Percentiles rank a stretch among this genome's conserved stretches.
These are phyloP conservation scores for Amylostereum areolatum DNA, from an alignment of 1,284 basidiomycete species.

Conservation along the genomic window DNA sequence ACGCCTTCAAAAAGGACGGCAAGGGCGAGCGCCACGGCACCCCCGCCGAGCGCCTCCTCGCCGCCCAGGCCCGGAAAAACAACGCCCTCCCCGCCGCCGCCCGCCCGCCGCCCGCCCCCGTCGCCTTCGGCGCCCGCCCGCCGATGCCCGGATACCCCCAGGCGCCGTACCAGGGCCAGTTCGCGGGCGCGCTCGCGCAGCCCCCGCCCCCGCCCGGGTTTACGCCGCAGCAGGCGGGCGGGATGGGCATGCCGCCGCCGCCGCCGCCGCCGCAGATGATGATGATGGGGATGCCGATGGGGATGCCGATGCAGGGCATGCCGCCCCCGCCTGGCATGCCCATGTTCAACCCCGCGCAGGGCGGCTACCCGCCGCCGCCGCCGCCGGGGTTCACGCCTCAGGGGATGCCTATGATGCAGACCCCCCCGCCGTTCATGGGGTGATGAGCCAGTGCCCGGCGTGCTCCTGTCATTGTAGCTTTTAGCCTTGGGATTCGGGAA, in stretches of 20 bases:
- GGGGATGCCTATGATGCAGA: constrained; percentile 29
- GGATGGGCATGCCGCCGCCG: constrained; percentile 35
- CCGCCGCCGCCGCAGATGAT: constrained; percentile 17
- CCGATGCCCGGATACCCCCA: constrained; percentile 55
- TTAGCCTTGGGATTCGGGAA: no score
- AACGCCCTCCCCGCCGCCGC: constrained; percentile 76
- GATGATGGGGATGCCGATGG: constrained; percentile 39
- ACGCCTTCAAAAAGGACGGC: constrained; percentile 98
- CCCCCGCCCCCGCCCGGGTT: constrained; percentile 63
- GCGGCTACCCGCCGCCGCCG: constrained; percentile 48
- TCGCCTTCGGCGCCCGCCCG: constrained; percentile 58
- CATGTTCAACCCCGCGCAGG: constrained; percentile 36
- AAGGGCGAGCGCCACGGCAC: constrained; percentile 98
- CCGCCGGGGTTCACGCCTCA: constrained; percentile 50
- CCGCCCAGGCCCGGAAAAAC: constrained; percentile 93
- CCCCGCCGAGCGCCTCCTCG: constrained; percentile 89
- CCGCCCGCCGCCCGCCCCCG: constrained; percentile 63
- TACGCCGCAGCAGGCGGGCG: constrained; percentile 59
- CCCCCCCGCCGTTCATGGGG: constrained; percentile 16
- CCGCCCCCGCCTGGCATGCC: constrained; percentile 40
- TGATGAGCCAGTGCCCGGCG: not conserved
- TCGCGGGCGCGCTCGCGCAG: constrained; percentile 74
- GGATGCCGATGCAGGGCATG: constrained; percentile 17
- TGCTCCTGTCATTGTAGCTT: no score
- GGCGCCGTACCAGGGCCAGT: constrained; percentile 81